Conservation (phyloP, 2,329 filamentous ascomycete species). For the Thelonectria rubi region DNA sequence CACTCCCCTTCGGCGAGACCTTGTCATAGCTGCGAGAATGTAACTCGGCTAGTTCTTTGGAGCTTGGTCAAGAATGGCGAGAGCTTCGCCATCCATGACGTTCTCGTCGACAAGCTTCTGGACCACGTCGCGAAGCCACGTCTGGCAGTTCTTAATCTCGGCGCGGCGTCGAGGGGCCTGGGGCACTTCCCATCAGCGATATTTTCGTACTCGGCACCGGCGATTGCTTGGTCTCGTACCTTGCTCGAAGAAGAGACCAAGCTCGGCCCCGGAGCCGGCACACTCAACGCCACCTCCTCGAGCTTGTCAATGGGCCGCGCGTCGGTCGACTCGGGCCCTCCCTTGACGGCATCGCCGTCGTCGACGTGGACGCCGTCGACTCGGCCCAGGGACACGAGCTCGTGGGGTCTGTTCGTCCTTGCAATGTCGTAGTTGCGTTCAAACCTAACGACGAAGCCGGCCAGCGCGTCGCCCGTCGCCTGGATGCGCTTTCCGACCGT, state of each 20-base stretch:
- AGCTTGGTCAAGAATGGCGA: background rate
- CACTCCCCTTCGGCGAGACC: too few relatives aligned
- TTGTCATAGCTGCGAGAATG: too few relatives aligned
- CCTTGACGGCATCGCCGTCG: background rate
- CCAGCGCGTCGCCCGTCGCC: conserved; percentile 4
- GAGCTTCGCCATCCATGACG: conserved; percentile 2
- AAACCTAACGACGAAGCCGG: conserved; percentile 9
- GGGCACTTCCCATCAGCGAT: background rate
- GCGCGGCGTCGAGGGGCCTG: conserved; percentile 1
- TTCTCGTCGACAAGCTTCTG: conserved; percentile 7
- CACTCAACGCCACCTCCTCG: conserved; percentile 12
- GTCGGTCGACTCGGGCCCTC: background rate
- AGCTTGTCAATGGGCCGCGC: conserved; percentile 5
- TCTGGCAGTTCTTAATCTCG: conserved; percentile 20
- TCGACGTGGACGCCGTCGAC: background rate
- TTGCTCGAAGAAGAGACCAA: background rate
- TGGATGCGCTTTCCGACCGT: conserved; percentile 14
- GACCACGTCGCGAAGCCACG: conserved; percentile 15
- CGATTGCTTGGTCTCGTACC: background rate
- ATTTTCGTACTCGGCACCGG: too few relatives aligned
- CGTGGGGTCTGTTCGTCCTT: background rate
- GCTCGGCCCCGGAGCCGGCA: conserved; percentile 10
- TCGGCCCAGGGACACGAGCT: background rate
- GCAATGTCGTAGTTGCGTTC: conserved; percentile 20
- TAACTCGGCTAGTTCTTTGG: conserved; percentile 12